Evolutionary conservation across 148 eudicot genomes (phyloP).

Genomic region (Camellia sinensis): DNA sequence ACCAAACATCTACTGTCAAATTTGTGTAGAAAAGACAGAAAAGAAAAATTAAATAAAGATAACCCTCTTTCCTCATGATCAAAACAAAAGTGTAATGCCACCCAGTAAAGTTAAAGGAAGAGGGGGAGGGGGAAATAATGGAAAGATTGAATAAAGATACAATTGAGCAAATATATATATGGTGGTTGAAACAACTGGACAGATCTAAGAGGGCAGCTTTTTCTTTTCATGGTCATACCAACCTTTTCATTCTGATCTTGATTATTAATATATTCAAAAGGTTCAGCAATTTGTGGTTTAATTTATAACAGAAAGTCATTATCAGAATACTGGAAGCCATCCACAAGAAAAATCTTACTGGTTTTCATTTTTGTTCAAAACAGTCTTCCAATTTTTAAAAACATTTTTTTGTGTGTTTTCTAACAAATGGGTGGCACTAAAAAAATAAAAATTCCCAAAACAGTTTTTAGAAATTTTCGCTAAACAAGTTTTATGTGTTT

Average conservation of each 20-base stretch:
- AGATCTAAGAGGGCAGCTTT: not conserved
- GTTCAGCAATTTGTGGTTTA: no score
- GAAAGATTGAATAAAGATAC: not conserved
- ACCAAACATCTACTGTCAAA: constrained; percentile 1
- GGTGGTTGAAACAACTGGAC: constrained; percentile 4
- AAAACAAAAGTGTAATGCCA: not conserved
- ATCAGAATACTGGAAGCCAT: no score
- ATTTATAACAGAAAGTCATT: no score
- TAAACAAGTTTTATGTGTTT: no score
- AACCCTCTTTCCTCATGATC: not conserved
- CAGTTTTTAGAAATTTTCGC: no score
- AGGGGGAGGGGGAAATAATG: not conserved
- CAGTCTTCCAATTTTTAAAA: no score
- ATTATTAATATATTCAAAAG: not conserved
- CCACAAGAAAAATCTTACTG: no score
- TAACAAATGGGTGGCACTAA: no score
- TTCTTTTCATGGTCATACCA: constrained; percentile 2
- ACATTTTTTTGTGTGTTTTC: no score
- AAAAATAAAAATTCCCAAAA: no score
- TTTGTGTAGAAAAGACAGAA: not conserved
- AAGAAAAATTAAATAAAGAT: not conserved
- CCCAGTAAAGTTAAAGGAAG: not conserved
- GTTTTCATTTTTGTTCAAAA: no score
- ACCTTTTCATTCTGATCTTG: no score
- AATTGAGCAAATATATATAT: not conserved